Conservation (phyloP, 2,329 filamentous ascomycete species). For the Pestalotiopsis fici region DNA sequence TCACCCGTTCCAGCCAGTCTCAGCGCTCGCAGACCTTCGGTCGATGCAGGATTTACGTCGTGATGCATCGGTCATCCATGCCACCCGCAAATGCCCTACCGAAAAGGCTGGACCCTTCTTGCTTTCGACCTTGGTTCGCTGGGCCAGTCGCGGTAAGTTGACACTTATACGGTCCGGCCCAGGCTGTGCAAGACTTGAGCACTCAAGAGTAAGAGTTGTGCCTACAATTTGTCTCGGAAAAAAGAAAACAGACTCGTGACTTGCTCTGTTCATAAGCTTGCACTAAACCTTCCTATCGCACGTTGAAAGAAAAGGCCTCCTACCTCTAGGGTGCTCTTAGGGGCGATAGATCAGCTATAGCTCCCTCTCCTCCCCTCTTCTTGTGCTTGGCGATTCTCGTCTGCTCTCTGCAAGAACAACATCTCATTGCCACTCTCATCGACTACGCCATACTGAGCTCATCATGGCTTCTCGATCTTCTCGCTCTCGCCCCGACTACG, state of each 20-base stretch:
- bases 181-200: neutral
- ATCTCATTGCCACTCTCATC: neutral
- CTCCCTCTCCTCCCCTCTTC: neutral
- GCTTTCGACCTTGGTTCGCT: neutral
- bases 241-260: neutral
- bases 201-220: neutral
- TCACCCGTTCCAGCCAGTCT: neutral
- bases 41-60: slow-evolving; percentile 7
- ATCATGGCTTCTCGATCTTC: slow-evolving; percentile 7
- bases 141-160: neutral
- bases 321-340: neutral
- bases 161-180: neutral
- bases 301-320: neutral
- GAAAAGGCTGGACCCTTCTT: slow-evolving; percentile 6
- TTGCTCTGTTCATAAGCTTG: neutral
- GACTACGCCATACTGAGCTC: neutral
- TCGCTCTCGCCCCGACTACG: slow-evolving; percentile 6
- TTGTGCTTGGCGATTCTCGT: neutral
- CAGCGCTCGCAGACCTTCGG: neutral
- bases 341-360: neutral
- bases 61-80: slow-evolving; percentile 1
- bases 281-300: neutral
- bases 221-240: neutral
- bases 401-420: neutral
- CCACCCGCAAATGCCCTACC: neutral